phyloP scores from a whole-genome alignment of 2,329 filamentous ascomycete genomes.

The Talaromyces sp. region DNA sequence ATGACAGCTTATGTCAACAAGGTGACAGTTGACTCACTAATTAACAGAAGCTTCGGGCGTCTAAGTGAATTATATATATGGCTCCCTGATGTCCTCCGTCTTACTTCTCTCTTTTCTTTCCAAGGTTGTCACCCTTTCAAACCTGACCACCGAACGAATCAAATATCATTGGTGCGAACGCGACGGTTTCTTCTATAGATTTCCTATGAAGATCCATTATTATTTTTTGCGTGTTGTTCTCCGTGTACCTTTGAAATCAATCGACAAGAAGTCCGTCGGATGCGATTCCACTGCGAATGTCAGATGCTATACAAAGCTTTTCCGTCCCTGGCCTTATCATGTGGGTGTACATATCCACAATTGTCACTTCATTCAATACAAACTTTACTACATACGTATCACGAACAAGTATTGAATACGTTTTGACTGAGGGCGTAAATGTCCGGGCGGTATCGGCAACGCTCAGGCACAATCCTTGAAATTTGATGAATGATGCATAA shows the following conservation, averaged over 20 bases:
- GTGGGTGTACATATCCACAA: background rate
- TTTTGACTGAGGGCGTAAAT: background rate
- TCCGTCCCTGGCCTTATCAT: background rate
- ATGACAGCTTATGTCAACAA: background rate
- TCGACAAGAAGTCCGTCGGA: no score
- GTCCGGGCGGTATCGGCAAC: background rate
- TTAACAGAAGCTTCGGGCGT: background rate
- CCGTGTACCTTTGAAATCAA: background rate
- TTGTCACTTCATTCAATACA: background rate
- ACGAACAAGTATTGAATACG: background rate
- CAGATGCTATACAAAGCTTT: background rate
- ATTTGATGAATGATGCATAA: background rate
- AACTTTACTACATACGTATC: no score
- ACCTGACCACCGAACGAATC: background rate
- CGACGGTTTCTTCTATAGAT: background rate
- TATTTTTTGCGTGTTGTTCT: background rate
- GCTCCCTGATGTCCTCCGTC: background rate
- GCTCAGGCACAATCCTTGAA: background rate
- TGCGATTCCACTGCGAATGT: no score
- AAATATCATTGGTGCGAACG: background rate
- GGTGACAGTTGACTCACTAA: background rate
- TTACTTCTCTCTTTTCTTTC: no score
- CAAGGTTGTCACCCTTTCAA: background rate
- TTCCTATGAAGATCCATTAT: background rate
- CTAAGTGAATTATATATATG: background rate